These are phyloP conservation scores for Daldinia sp. DNA, from an alignment of 2,329 filamentous ascomycete genomes.

Conservation along the genomic window DNA sequence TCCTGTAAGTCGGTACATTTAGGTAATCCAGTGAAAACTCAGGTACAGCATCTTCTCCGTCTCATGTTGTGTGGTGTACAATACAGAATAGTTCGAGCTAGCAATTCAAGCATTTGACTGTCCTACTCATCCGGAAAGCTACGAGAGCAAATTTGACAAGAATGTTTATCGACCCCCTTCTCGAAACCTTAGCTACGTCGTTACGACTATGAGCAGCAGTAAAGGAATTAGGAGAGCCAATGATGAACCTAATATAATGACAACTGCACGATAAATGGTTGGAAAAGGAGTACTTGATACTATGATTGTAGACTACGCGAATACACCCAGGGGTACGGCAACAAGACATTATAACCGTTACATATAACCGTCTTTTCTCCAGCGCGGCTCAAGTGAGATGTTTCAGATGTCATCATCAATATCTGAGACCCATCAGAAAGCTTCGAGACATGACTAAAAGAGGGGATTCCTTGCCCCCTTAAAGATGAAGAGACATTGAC, in stretches of 20 bases:
- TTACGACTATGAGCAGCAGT: conserved; percentile 13
- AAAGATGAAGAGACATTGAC: conserved; percentile 32
- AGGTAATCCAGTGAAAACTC: conserved; percentile 22
- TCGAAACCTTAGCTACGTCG: conserved; percentile 8
- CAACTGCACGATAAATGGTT: conserved; percentile 22
- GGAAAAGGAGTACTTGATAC: conserved; percentile 21
- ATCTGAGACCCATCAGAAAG: conserved; percentile 32
- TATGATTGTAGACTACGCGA: conserved; percentile 18
- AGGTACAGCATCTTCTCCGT: neutral
- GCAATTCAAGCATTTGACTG: conserved; percentile 3
- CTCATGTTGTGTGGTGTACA: conserved; percentile 12
- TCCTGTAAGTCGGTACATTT: conserved; percentile 28
- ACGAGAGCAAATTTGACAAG: conserved; percentile 28
- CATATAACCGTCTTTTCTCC: conserved; percentile 42
- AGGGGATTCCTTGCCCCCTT: conserved; percentile 11
- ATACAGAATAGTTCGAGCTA: conserved; percentile 2
- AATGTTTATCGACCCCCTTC: neutral
- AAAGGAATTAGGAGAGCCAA: conserved; percentile 8
- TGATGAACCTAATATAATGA: conserved; percentile 27
- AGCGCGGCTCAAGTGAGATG: conserved; percentile 44
- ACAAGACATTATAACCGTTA: conserved; percentile 42
- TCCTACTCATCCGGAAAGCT: conserved; percentile 13
- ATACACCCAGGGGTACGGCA: conserved; percentile 29
- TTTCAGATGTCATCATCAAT: conserved; percentile 40
- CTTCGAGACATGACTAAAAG: conserved; percentile 28